phyloP scores from a whole-genome alignment of 2,329 filamentous ascomycete genomes.

The Phaeoacremonium minimum region DNA sequence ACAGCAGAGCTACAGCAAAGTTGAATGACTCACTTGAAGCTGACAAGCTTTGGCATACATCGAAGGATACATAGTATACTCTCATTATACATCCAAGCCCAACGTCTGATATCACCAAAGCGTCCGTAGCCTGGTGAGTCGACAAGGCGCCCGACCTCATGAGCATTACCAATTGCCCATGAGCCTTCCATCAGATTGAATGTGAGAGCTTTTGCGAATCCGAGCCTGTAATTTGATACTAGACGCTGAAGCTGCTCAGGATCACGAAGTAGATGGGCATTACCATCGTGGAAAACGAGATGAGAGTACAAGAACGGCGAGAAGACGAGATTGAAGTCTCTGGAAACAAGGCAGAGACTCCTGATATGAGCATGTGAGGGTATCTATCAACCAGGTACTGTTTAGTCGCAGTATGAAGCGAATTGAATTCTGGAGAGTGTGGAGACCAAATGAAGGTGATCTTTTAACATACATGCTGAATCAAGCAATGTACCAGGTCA shows the following conservation, averaged over 20 bases:
- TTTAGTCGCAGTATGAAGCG: too few species aligned
- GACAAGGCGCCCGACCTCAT: conserved; percentile 4
- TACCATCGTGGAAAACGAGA: conserved; percentile 6
- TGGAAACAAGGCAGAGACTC: conserved; percentile 5
- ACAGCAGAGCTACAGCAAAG: fast-evolving
- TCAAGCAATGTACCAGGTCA: too few species aligned
- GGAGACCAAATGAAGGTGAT: too few species aligned
- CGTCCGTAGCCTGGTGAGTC: conserved; percentile 4
- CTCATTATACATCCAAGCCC: conserved; percentile 5
- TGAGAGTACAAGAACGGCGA: conserved; percentile 5
- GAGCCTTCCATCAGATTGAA: conserved; percentile 7
- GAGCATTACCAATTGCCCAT: conserved; percentile 5
- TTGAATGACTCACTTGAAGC: conserved; percentile 1
- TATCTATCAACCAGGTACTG: neutral
- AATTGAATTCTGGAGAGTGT: too few species aligned
- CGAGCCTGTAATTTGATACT: neutral
- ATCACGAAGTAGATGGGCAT: conserved; percentile 4
- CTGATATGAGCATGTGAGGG: neutral
- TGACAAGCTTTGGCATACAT: neutral
- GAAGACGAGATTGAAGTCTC: conserved; percentile 4
- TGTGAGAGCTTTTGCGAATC: neutral
- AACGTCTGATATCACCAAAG: conserved; percentile 3
- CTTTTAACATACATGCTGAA: too few species aligned
- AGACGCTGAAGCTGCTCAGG: neutral
- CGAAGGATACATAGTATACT: conserved; percentile 1